Base-by-base conservation (phyloP, 352 stramenopile species). In the Blastocystis sp. region DNA sequence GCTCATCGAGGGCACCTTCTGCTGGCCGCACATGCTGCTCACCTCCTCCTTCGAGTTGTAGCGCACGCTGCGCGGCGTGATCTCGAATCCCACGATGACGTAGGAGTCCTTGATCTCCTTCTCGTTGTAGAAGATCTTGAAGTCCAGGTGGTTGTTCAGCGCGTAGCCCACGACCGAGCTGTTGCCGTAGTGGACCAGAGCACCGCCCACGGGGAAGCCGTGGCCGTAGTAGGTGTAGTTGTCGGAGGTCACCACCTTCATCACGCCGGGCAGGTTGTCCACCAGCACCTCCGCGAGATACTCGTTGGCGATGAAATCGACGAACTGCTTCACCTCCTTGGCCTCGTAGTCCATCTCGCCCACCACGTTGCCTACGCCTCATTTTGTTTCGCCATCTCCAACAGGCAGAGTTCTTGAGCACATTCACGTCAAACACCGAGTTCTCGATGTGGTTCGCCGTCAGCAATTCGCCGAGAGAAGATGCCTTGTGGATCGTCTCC, bases 101-200 rank as follows among this genome's bases (percentile, higher is more conserved):
- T 96, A 95, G 80, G 95, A 91, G 56, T 92, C 59, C 28, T 91
- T 89, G 11, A 67, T 77, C 0, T 89, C 89, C 59, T 92, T 89
- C 43, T 89, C 89, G 91, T 99, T 98, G 90, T 98, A 99, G 77
- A 95, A 93, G 79, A 99, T 95, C 80, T 96, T 94, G 90, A 99
- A 98, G 91, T 98, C 98, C 28, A 99, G 93, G 92, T 99, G 97
- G 92, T 99, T 99, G 92, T 99, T 94, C 2, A 99, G 90, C 17
- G 78, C 78, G 48, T 76, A 79, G 38, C 78, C 78, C 62, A 87
- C 61, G 2, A 64, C 89, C 91, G 96, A 94, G 86, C 96, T 94
- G 66, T 96, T 93, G 62, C 94, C 91, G 70, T 97, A 92, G 5
- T 93, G 92, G 86, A 95, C 89, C 77, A 93, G 89, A 41, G 89